Conservation (phyloP, 2,329 filamentous ascomycete genomes). For the Aureobasidium sp. region DNA sequence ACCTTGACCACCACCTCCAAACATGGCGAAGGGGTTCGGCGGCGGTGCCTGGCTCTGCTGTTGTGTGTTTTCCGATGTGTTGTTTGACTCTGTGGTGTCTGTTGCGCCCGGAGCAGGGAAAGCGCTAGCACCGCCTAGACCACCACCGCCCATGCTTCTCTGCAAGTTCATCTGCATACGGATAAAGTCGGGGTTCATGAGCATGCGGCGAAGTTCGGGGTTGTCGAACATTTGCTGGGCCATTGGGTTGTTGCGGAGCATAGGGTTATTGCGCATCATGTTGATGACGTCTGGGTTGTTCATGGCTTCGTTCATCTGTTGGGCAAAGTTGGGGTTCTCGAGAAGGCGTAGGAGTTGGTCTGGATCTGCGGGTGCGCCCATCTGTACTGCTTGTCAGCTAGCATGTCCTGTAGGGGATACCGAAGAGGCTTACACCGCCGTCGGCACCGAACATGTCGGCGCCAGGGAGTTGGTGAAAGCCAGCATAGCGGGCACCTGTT, state of each 20-base stretch:
- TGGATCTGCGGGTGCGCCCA: constrained; percentile 77
- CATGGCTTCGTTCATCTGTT: constrained; percentile 88
- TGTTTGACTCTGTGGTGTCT: constrained; percentile 61
- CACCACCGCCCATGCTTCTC: constrained; percentile 49
- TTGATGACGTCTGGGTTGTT: constrained; percentile 93
- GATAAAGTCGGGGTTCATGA: constrained; percentile 83
- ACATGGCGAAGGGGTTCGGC: constrained; percentile 43
- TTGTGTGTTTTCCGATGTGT: constrained; percentile 29
- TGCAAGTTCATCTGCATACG: constrained; percentile 78
- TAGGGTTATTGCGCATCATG: constrained; percentile 55
- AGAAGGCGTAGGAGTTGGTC: constrained; percentile 81
- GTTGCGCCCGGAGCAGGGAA: constrained; percentile 92
- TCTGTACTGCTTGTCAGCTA: constrained; percentile 45
- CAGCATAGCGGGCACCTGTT: constrained; percentile 89
- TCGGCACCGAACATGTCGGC: constrained; percentile 88
- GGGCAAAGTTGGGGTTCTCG: constrained; percentile 77
- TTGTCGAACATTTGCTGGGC: constrained; percentile 82
- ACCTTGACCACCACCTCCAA: constrained; percentile 22
- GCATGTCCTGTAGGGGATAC: no score
- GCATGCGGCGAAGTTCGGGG: constrained; percentile 81
- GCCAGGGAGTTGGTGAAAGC: constrained; percentile 80
- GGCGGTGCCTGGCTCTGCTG: constrained; percentile 16
- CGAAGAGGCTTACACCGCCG: constrained; percentile 63
- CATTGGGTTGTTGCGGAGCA: constrained; percentile 87
- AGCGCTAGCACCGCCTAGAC: constrained; percentile 37